These are phyloP conservation scores for Gelatoporia subvermispora DNA, from an alignment of 768 basidiomycete genomes.

Conservation along the genomic window DNA sequence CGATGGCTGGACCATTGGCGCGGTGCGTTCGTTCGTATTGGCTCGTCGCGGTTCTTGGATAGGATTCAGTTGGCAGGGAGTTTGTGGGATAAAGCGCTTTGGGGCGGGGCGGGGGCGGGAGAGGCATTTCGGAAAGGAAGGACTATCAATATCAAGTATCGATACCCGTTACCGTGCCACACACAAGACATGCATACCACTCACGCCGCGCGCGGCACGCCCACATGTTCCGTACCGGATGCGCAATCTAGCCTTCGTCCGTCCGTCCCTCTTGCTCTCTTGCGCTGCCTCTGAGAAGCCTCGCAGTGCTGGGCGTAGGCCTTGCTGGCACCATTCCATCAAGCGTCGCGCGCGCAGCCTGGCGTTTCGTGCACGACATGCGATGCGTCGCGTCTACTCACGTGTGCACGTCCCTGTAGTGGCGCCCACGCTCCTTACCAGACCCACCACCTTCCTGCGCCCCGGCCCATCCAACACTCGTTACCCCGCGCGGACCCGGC, in stretches of 20 bases:
- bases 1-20: constrained; percentile 18
- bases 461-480: not conserved
- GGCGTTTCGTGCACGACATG: too few species aligned
- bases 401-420: too few species aligned
- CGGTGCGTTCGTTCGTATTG: not conserved
- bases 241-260: too few species aligned
- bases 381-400: too few species aligned
- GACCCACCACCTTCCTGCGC: not conserved
- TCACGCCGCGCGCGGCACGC: too few species aligned
- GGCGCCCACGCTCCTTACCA: not conserved
- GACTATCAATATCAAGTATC: not conserved
- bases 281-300: too few species aligned
- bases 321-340: too few species aligned
- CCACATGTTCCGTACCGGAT: too few species aligned
- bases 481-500: not conserved
- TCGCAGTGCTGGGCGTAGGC: too few species aligned
- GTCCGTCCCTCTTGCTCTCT: too few species aligned
- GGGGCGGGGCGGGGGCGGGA: not conserved
- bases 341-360: too few species aligned
- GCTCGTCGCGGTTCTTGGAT: not conserved
- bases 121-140: not conserved
- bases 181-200: not conserved
- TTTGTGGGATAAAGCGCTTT: not conserved
- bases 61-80: not conserved
- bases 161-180: constrained; percentile 2